Evolutionary conservation across 139 green algal genomes (phyloP), one percentile per base, ranked within the genome.

Genomic region (Raphidocelis subcapitata): DNA sequence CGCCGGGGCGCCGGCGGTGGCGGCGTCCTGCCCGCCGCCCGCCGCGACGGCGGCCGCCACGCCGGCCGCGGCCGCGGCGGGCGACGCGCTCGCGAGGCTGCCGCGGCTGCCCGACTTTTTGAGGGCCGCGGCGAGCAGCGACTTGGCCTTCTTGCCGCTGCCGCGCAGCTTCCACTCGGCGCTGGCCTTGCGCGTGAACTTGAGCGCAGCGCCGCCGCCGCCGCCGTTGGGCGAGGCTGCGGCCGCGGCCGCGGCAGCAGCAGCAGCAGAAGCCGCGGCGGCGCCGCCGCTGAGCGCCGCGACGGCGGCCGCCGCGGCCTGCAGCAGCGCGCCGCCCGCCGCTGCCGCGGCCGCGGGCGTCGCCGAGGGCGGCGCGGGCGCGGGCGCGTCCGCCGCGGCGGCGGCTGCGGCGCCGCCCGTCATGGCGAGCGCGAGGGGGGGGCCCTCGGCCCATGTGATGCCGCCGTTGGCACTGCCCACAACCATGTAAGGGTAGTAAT

Each of bases 121-220:
- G 28, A 78, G 72, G 2, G 72, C 72, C 15, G 63, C 72, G 41
- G 72, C 63, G 51, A 78, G 63, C 62, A 78, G 62, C 0, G 61
- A 62, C 37, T 72, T 72, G 16, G 59, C 62, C 28, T 72, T 72
- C 4, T 52, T 33, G 62, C 72, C 44, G 5, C 1, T 52, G 31
- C 52, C 46, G 26, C 72, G 62, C 21, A 52, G 33, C 52, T 66
- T 72, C 72, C 72, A 78, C 37, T 78, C 72, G n/a, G 72, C 72
- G 23, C 62, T 72, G 20, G 72, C 72, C 18, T 78, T 78, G 24
- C 72, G 65, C 51, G 72, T 72, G 62, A 78, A 78, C 70, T 70
- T 76, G 26, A 76, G 46, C 4, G 32, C 56, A 32, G 29, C 21
- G 47, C 59, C 46, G 44, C 59, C 29, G 5, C 31, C 28, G 5